phyloP scores from a whole-genome alignment of 108 stramenopile species.

The Nitzschia sp. region DNA sequence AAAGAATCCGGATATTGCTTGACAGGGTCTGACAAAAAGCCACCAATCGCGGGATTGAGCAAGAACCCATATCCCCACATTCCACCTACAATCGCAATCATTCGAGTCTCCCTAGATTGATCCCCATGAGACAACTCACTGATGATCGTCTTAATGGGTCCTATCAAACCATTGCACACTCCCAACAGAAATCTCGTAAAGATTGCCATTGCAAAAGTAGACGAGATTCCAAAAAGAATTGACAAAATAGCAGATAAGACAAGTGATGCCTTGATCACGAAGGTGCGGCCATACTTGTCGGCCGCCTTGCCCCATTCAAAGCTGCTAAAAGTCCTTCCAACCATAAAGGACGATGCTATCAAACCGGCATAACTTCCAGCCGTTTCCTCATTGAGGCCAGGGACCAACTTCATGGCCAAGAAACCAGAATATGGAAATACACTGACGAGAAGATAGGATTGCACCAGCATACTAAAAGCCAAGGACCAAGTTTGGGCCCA shows the following conservation, averaged over 20 bases:
- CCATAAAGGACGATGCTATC: slow-evolving; percentile 67
- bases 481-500: not conserved
- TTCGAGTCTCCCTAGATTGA: slow-evolving; percentile 47
- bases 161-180: slow-evolving; percentile 55
- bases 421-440: slow-evolving; percentile 74
- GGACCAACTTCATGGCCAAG: slow-evolving; percentile 54
- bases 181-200: slow-evolving; percentile 38
- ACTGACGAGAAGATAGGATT: slow-evolving; percentile 51
- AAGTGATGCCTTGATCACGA: slow-evolving; percentile 48
- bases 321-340: slow-evolving; percentile 49
- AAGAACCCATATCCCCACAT: slow-evolving; percentile 44
- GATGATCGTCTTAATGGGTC: slow-evolving; percentile 55
- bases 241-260: slow-evolving; percentile 45
- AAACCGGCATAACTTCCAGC: slow-evolving; percentile 68
- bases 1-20: slow-evolving; percentile 37
- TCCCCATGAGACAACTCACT: slow-evolving; percentile 50
- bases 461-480: slow-evolving; percentile 18
- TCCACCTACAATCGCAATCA: slow-evolving; percentile 20
- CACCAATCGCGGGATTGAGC: slow-evolving; percentile 58
- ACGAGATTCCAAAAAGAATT: slow-evolving; percentile 63
- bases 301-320: slow-evolving; percentile 60
- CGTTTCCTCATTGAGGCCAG: slow-evolving; percentile 40
- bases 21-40: slow-evolving; percentile 43
- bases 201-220: slow-evolving; percentile 45
- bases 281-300: slow-evolving; percentile 63